Evolutionary conservation across 345 rosid genomes (phyloP), one percentile per base, ranked within the genome.

Genomic region (Eutrema heterophyllum): DNA sequence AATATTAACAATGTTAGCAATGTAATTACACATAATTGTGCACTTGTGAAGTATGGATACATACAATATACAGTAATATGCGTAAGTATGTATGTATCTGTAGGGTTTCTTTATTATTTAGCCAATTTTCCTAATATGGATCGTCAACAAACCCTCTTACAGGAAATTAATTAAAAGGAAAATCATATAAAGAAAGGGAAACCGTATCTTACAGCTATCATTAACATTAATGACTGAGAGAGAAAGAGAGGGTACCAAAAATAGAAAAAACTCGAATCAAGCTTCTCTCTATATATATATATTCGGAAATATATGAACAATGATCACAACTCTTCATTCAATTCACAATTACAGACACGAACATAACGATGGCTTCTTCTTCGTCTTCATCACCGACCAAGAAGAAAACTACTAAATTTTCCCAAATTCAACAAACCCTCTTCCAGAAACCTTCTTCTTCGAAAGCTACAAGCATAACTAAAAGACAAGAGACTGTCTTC

Each of bases 401-500:
- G 16, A 59, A 49, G 29, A 48, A 57, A 33, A 3, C 56, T 4
- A 21, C 30, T 7, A 39, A 29, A 11, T 1, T 24, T 36, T 16
- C 64, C 4, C 59, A 8, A 18, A 29, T 7, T 45, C 45, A 48
- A 32, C 33, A 18, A 62, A 51, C 53, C 62, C 43, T 39, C 2
- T 30, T 43, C 64, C 35, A 52, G 12, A 64, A 44, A 44, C 27
- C 56, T 35, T 60, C 68, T 15, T 68, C 74, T 21, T n/a, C 41
- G 53, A 57, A 40, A 18, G 44, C 44, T 10, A 57, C 18, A 32
- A 67, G 67, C 44, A 58, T 67, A 4, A 18, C 29, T 4, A 75
- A 51, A 51, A 68, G 68, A 68, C 68, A 16, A 67, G 41, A 32
- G 4, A 75, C 74, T 15, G 70, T 75, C 51, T 75, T 75, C 53